Evolutionary conservation across 805 yeast species (phyloP).

Genomic region (Isabelozyma gotoi): DNA sequence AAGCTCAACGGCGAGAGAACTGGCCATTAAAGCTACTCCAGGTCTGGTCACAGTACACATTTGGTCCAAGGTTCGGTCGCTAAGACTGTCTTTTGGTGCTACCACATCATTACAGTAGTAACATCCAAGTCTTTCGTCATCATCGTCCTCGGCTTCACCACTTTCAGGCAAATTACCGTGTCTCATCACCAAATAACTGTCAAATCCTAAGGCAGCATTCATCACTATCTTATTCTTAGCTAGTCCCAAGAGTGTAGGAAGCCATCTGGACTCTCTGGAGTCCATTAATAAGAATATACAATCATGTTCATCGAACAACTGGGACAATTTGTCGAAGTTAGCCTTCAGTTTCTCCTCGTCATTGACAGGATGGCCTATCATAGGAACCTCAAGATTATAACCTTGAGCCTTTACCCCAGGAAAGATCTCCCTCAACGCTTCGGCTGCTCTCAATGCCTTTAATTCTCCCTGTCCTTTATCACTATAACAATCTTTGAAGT

Average conservation of each 20-base stretch:
- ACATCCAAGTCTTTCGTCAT: conserved; percentile 66
- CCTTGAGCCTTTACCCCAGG: conserved; percentile 77
- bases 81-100: conserved; percentile 87
- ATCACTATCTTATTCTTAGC: conserved; percentile 71
- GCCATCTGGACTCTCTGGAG: conserved; percentile 94
- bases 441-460: conserved; percentile 83
- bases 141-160: conserved; percentile 16
- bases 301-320: conserved; percentile 67
- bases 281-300: conserved; percentile 82
- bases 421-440: conserved; percentile 65
- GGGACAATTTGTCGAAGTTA: conserved; percentile 53
- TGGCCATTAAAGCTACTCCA: conserved; percentile 87
- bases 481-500: conserved; percentile 73
- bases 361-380: conserved; percentile 89
- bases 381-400: conserved; percentile 73
- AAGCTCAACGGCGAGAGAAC: conserved; percentile 83
- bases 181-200: conserved; percentile 88
- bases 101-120: conserved; percentile 95
- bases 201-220: conserved; percentile 95
- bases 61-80: conserved; percentile 89
- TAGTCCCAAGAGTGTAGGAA: conserved; percentile 84
- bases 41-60: conserved; percentile 99
- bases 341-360: conserved; percentile 47
- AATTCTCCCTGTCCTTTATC: conserved; percentile 60
- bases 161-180: conserved; percentile 60